Percentiles rank a stretch among this genome's conserved stretches.
phyloP scores from a whole-genome alignment of 495 filamentous ascomycete species.

The Podospora appendiculata region DNA sequence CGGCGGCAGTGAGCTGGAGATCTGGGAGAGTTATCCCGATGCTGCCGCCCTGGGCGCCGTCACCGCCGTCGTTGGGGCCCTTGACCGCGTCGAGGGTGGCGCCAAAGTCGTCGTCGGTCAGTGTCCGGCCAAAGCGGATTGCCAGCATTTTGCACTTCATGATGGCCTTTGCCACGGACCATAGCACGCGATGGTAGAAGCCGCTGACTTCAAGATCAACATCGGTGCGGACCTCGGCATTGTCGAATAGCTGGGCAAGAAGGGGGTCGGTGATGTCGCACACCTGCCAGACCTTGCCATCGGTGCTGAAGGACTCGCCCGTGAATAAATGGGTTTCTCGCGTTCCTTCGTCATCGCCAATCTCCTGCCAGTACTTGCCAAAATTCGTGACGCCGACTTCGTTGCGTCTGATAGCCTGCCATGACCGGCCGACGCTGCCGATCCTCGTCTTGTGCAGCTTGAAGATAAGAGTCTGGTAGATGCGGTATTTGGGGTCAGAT shows the following conservation, averaged over 20 bases:
- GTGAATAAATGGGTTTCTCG: slow-evolving; percentile 70
- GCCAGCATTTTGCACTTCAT: slow-evolving; percentile 75
- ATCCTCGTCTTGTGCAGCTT: slow-evolving; percentile 40
- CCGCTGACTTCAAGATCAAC: slow-evolving; percentile 61
- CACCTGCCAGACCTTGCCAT: slow-evolving; percentile 86
- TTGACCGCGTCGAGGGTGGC: slow-evolving; percentile 32
- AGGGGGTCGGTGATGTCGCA: slow-evolving; percentile 85
- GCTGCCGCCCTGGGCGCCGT: slow-evolving; percentile 28
- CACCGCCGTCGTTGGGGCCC: slow-evolving; percentile 20
- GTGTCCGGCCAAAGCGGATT: slow-evolving; percentile 33
- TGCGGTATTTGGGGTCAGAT: slow-evolving; percentile 58
- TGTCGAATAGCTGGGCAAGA: slow-evolving; percentile 44
- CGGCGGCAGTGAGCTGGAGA: slow-evolving; percentile 40
- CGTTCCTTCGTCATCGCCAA: slow-evolving; percentile 27
- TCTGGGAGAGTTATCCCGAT: slow-evolving; percentile 46
- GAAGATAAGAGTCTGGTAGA: slow-evolving; percentile 87
- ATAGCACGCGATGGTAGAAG: slow-evolving; percentile 72
- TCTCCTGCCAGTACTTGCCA: slow-evolving; percentile 23
- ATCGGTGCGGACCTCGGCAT: slow-evolving; percentile 32
- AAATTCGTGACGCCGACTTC: slow-evolving; percentile 24
- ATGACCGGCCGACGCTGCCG: slow-evolving; percentile 36
- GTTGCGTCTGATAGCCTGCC: slow-evolving; percentile 29
- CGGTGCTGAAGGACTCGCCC: slow-evolving; percentile 54
- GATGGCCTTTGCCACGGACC: slow-evolving; percentile 72
- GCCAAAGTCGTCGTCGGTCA: slow-evolving; percentile 45